phyloP scores from a whole-genome alignment of 371 early-diverging fungal genomes.

The Mucor piriformis region DNA sequence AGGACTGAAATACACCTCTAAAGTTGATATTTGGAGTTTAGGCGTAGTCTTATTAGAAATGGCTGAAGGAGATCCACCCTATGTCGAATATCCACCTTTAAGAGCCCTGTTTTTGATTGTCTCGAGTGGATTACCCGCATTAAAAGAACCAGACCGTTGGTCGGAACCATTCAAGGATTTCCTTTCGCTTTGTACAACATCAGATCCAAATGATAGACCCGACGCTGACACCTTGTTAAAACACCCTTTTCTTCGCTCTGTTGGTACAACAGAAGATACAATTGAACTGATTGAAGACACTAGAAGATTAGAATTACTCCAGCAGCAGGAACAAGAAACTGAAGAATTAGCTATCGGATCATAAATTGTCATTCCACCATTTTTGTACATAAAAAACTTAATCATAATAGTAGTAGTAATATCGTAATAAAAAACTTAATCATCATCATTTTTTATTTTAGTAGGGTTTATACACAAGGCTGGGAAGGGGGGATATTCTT shows the following conservation, averaged over 20 bases:
- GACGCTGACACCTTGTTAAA: constrained; percentile 49
- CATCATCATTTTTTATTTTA: constrained; percentile 1
- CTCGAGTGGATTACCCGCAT: constrained; percentile 61
- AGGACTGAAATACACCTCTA: constrained; percentile 75
- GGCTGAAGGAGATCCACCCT: constrained; percentile 81
- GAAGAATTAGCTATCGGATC: constrained; percentile 26
- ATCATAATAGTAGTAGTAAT: not conserved
- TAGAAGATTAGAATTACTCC: constrained; percentile 31
- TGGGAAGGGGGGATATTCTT: not conserved
- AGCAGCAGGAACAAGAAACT: constrained; percentile 29
- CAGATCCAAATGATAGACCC: constrained; percentile 49
- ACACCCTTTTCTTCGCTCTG: constrained; percentile 40
- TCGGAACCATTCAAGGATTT: constrained; percentile 60
- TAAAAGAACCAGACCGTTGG: constrained; percentile 55
- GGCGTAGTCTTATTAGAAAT: constrained; percentile 86
- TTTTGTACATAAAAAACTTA: not conserved
- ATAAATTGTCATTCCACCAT: not conserved
- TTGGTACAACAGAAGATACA: constrained; percentile 35
- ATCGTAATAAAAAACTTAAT: not conserved
- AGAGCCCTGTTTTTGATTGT: constrained; percentile 69
- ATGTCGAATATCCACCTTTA: constrained; percentile 67
- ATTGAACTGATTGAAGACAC: constrained; percentile 36
- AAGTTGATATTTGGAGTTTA: constrained; percentile 88
- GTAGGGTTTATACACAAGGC: not conserved
- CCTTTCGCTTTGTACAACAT: constrained; percentile 49